A percentile compares a stretch with the other conserved stretches of the same genome.
Conservation (phyloP, 768 basidiomycete genomes). For the Tremella mesenterica region DNA sequence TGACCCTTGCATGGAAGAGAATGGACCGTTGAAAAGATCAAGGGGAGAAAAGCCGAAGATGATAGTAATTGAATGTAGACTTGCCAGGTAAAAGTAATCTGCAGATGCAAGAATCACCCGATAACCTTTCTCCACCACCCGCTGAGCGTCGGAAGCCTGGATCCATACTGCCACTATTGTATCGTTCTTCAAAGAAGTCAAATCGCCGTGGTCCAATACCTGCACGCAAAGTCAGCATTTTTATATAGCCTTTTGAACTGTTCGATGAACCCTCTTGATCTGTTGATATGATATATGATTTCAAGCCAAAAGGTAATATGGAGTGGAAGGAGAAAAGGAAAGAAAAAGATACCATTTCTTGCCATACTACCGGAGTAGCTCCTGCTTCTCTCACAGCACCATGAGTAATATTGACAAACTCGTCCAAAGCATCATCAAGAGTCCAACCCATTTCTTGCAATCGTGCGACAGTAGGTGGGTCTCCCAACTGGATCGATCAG, state of each 20-base stretch:
- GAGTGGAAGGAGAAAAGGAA: not conserved
- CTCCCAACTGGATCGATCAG: conserved; percentile 8
- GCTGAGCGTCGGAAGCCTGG: conserved; percentile 54
- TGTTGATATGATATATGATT: too few relatives aligned
- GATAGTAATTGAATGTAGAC: too few relatives aligned
- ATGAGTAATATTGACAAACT: conserved; percentile 59
- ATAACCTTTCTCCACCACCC: conserved; percentile 57
- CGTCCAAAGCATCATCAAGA: conserved; percentile 57
- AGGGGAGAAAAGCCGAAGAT: not conserved
- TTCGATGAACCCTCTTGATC: not conserved
- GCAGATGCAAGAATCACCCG: conserved; percentile 61
- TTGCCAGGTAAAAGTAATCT: conserved; percentile 68
- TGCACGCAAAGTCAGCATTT: not conserved
- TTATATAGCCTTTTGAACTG: not conserved
- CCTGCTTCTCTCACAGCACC: conserved; percentile 51
- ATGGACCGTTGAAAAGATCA: too few relatives aligned
- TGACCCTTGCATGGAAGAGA: too few relatives aligned
- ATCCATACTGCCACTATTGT: conserved; percentile 55
- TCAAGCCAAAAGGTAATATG: not conserved
- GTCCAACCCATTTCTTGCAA: conserved; percentile 52
- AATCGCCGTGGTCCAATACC: conserved; percentile 9
- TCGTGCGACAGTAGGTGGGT: conserved; percentile 49
- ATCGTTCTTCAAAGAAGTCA: conserved; percentile 43
- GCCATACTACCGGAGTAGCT: conserved; percentile 76
- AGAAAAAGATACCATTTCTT: conserved; percentile 57